Conservation (phyloP, 352 stramenopile species). For the Globisporangium barbulae region DNA sequence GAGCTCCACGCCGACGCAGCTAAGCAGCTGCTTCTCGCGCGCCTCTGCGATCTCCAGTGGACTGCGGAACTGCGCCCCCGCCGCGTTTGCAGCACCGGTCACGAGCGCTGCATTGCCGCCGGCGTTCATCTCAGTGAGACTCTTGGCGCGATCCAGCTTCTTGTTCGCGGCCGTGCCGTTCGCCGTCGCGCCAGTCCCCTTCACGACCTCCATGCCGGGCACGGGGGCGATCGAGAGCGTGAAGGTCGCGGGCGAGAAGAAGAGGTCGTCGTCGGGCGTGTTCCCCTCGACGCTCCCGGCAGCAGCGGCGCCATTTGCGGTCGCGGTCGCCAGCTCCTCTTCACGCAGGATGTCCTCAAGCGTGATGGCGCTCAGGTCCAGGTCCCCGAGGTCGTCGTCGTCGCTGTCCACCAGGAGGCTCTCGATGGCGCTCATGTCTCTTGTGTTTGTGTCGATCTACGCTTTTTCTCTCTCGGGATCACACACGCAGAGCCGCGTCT, state of each 20-base stretch:
- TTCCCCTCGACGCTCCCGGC: slow-evolving; percentile 16
- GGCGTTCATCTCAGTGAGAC: slow-evolving; percentile 34
- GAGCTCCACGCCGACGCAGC: slow-evolving; percentile 77
- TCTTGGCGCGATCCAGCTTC: slow-evolving; percentile 38
- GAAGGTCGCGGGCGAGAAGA: slow-evolving; percentile 73
- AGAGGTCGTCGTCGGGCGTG: slow-evolving; percentile 43
- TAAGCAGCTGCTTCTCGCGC: slow-evolving; percentile 76
- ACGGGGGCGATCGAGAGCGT: slow-evolving; percentile 55
- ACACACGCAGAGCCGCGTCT: background rate
- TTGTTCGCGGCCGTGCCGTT: slow-evolving; percentile 10
- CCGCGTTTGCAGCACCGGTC: slow-evolving; percentile 18
- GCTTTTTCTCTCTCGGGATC: background rate
- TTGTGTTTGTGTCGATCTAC: background rate
- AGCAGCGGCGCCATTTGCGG: slow-evolving; percentile 16
- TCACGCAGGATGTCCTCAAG: slow-evolving; percentile 74
- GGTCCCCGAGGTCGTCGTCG: slow-evolving; percentile 58
- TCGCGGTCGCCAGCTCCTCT: slow-evolving; percentile 46
- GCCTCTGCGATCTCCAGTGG: slow-evolving; percentile 78
- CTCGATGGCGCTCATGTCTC: slow-evolving; percentile 46
- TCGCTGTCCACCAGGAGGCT: slow-evolving; percentile 66
- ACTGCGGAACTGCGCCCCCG: slow-evolving; percentile 39
- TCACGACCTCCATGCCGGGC: slow-evolving; percentile 65
- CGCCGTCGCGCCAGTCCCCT: background rate
- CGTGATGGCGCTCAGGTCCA: slow-evolving; percentile 64
- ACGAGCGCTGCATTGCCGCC: slow-evolving; percentile 16